Evolutionary conservation across 2,329 filamentous ascomycete genomes (phyloP).

Genomic region (Diplodia sapinea): DNA sequence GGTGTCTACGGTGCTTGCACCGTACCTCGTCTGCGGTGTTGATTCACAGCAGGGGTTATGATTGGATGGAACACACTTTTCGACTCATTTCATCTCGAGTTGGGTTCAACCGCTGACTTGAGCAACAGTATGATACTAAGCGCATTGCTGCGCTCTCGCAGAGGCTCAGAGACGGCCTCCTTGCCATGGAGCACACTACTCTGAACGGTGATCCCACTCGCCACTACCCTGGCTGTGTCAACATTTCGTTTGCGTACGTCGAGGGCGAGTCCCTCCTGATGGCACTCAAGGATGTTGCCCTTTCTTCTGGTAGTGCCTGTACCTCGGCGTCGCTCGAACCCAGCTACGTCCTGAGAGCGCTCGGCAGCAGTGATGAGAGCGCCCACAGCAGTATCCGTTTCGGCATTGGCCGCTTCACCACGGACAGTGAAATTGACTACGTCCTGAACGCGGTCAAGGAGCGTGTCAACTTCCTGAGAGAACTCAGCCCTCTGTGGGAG

Average conservation of each 20-base stretch:
- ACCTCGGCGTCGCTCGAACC: slow-evolving; percentile 96
- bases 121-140: slow-evolving; percentile 81
- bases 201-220: slow-evolving; percentile 83
- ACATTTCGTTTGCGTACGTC: slow-evolving; percentile 97
- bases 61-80: slow-evolving; percentile 37
- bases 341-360: slow-evolving; percentile 90
- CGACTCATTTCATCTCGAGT: not conserved
- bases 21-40: slow-evolving; percentile 45
- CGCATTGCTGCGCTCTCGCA: slow-evolving; percentile 84
- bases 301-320: slow-evolving; percentile 95
- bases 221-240: slow-evolving; percentile 96
- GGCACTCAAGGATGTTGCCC: slow-evolving; percentile 96
- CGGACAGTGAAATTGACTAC: slow-evolving; percentile 94
- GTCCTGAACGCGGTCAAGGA: slow-evolving; percentile 92
- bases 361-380: slow-evolving; percentile 96
- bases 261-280: slow-evolving; percentile 98
- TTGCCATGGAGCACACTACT: slow-evolving; percentile 87
- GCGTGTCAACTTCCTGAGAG: slow-evolving; percentile 88
- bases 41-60: slow-evolving; percentile 72
- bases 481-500: slow-evolving; percentile 96
- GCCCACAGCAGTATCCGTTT: slow-evolving; percentile 98
- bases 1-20: slow-evolving; percentile 46
- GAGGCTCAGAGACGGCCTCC: slow-evolving; percentile 78
- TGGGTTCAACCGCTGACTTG: slow-evolving; percentile 32
- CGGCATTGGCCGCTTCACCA: slow-evolving; percentile 96